Conservation (phyloP, 2,329 filamentous ascomycete species). For the Apiospora hydei region DNA sequence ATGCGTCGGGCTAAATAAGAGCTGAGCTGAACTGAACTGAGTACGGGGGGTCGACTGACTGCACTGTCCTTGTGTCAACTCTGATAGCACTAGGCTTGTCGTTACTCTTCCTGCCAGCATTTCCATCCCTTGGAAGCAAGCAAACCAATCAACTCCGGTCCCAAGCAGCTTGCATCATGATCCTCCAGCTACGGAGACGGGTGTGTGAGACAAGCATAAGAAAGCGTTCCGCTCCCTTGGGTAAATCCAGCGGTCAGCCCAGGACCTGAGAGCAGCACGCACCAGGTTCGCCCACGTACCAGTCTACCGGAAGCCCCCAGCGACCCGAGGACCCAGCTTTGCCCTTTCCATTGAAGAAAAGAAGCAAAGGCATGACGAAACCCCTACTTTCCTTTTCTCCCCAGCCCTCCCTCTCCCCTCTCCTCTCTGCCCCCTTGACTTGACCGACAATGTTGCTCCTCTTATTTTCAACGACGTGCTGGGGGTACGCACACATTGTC, state of each 20-base stretch:
- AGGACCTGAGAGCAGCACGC: too few species aligned
- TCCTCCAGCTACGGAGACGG: background rate
- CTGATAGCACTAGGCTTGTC: too few species aligned
- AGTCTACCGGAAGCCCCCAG: background rate
- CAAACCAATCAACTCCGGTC: background rate
- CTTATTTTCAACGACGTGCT: background rate
- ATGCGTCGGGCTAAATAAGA: background rate
- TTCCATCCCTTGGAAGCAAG: background rate
- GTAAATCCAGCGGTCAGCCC: conserved; percentile 2
- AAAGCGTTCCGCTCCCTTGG: conserved; percentile 17
- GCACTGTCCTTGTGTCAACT: background rate
- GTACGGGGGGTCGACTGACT: too few species aligned
- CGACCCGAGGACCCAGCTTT: conserved; percentile 2
- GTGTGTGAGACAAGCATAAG: conserved; percentile 16
- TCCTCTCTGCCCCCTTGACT: background rate
- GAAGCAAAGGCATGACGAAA: conserved; percentile 10
- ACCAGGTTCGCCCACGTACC: background rate
- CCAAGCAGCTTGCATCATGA: background rate
- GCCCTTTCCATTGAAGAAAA: conserved; percentile 18
- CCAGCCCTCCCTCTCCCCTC: background rate
- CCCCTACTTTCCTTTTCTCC: background rate
- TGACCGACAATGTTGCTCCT: conserved; percentile 9
- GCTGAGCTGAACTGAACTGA: background rate
- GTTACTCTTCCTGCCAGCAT: background rate
- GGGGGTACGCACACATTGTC: background rate